Conservation (phyloP, 768 basidiomycete genomes). For the Sporobolomyces roseus region DNA sequence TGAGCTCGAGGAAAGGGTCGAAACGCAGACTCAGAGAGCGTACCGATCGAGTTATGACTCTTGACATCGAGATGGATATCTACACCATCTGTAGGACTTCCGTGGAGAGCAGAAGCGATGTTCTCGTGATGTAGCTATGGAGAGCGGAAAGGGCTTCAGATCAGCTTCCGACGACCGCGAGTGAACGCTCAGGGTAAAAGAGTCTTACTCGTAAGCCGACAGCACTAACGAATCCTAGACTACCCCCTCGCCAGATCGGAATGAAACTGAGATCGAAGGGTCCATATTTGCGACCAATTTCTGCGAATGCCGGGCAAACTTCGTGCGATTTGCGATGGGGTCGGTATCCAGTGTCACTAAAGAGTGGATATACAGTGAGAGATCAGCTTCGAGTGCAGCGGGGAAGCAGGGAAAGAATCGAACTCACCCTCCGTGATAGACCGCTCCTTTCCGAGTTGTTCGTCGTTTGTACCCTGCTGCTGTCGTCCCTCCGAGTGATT, state of each 20-base stretch:
- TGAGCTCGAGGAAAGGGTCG: background rate
- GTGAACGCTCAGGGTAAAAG: background rate
- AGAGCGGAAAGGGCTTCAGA: background rate
- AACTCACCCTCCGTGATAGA: slow-evolving; percentile 21
- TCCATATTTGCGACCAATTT: slow-evolving; percentile 51
- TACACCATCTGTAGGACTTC: slow-evolving; percentile 53
- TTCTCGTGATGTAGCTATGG: slow-evolving; percentile 46
- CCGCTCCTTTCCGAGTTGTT: slow-evolving; percentile 12
- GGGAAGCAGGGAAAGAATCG: too few species aligned
- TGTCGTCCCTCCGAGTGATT: slow-evolving; percentile 1
- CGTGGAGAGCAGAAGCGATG: slow-evolving; percentile 51
- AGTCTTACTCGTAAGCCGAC: slow-evolving; percentile 51
- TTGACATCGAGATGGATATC: slow-evolving; percentile 51
- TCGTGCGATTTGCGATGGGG: slow-evolving; percentile 43
- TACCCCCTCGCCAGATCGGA: slow-evolving; percentile 55
- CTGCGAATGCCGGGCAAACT: slow-evolving; percentile 52
- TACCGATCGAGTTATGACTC: slow-evolving; percentile 49
- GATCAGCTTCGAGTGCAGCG: too few species aligned
- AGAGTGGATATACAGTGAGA: too few species aligned
- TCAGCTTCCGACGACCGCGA: background rate
- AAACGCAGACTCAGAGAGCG: background rate
- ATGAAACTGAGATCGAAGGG: slow-evolving; percentile 53
- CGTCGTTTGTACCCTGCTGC: slow-evolving; percentile 3
- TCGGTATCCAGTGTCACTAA: slow-evolving; percentile 52
- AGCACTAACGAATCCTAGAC: slow-evolving; percentile 50